Evolutionary conservation across 2,329 filamentous ascomycete genomes (phyloP).

Genomic region (Claviceps capensis): DNA sequence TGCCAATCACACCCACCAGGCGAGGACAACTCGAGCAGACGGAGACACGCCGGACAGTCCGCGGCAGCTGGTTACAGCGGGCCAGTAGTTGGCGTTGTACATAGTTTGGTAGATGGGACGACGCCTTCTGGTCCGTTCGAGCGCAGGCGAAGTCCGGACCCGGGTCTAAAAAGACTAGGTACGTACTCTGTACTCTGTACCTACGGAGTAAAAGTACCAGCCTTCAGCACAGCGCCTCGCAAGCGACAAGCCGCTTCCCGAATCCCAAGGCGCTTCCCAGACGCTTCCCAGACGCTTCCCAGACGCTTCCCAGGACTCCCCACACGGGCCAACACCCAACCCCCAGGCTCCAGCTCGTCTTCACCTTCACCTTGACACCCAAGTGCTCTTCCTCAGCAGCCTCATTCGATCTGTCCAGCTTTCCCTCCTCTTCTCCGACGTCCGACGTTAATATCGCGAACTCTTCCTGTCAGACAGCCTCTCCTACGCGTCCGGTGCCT

Average conservation of each 20-base stretch:
- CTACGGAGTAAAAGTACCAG: too few relatives aligned
- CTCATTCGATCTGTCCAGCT: constrained; percentile 2
- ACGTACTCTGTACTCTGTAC: too few relatives aligned
- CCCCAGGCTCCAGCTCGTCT: background rate
- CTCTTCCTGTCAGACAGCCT: background rate
- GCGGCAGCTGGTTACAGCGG: too few relatives aligned
- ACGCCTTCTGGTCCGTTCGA: background rate
- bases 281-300: background rate
- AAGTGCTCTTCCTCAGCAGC: background rate
- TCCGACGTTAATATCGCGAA: background rate
- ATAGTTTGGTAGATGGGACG: too few relatives aligned
- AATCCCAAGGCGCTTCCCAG: background rate
- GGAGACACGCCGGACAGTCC: background rate
- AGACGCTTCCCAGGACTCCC: background rate
- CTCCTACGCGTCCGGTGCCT: background rate
- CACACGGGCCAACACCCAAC: background rate
- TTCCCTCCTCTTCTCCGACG: background rate
- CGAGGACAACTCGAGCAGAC: background rate
- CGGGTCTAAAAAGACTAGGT: too few relatives aligned
- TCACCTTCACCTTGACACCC: constrained; percentile 2
- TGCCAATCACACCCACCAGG: too few relatives aligned
- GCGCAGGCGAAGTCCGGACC: background rate
- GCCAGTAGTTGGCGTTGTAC: too few relatives aligned
- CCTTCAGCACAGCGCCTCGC: background rate
- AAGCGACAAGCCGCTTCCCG: background rate